Base-by-base conservation (phyloP, 2,329 filamentous ascomycete species). In the Colletotrichum tabaci region DNA sequence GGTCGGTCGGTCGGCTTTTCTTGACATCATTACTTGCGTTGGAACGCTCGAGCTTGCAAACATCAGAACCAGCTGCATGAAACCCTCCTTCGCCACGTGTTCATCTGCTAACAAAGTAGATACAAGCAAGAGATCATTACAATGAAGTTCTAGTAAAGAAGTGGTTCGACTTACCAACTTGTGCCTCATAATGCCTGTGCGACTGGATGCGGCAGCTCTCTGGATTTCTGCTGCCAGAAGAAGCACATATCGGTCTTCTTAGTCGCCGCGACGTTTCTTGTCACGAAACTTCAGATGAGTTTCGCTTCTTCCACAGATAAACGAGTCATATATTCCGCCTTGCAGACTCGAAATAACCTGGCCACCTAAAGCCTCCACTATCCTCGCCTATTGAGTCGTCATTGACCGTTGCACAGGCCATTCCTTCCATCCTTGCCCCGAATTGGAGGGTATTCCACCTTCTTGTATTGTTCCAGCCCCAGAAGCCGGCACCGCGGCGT, bases 231-330 rank as follows among this genome's bases (percentile, higher is more conserved):
- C 66, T 49, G 53, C 40, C 53, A 47, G 47, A 47, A 35, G 58
- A 18, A 55, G 52, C 13, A 38, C 18, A 52, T 26, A 26, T 53
- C 52, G 50, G 52, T 38, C 57, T 15, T 49, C 40, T 49, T 49
- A 12, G 38, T 40, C 53, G 67, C 47, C 68, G 69, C 40, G 42
- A 69, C 69, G 40, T 69, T 72, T 69, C 30, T 44, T 61, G 69
- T 72, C 69, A 47, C 69, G 53, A 42, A 72, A 64, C 46, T 55
- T 72, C 26, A 64, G 65, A 69, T 63, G 66, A 68, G 69, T 72
- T 72, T 72, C 69, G 69, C 53, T 35, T 58, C 38, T 21, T 69
- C 53, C 66, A 42, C 66, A 60, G 58, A 64, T 69, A 64, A 53
- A 47, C 69, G 69, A 69, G 58, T 72, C 65, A 72, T 47, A 63